Evolutionary conservation across 176 grass and related monocot species (phyloP).

Genomic region (Oryza glumipatula): DNA sequence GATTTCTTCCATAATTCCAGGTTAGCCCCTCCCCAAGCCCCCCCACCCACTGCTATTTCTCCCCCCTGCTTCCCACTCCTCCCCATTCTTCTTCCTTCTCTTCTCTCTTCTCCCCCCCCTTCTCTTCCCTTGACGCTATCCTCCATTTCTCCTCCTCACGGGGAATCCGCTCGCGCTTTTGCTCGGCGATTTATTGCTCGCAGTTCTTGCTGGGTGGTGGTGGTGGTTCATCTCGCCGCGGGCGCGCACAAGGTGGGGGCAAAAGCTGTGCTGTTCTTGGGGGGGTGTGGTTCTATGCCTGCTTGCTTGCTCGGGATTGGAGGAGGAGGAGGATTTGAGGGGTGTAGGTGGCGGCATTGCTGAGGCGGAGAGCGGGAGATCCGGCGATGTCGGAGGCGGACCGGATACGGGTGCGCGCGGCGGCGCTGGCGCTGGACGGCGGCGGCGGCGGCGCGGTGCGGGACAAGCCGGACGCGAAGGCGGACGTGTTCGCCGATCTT

Average conservation of each 20-base stretch:
- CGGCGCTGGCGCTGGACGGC: constrained; percentile 41
- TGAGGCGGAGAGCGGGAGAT: constrained; percentile 41
- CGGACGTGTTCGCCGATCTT: constrained; percentile 66
- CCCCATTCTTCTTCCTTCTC: constrained; percentile 32
- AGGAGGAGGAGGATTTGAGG: constrained; percentile 36
- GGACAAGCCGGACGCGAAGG: constrained; percentile 85
- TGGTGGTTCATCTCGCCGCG: constrained; percentile 7
- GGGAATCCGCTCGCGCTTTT: constrained; percentile 53
- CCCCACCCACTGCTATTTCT: constrained; percentile 45
- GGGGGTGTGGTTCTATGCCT: constrained; percentile 54
- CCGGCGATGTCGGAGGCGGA: constrained; percentile 51
- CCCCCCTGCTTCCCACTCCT: constrained; percentile 9
- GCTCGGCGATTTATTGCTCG: constrained; percentile 54
- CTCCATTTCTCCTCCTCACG: constrained; percentile 54
- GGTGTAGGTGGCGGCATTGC: constrained; percentile 41
- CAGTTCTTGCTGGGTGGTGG: constrained; percentile 40
- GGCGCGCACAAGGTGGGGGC: constrained; percentile 25
- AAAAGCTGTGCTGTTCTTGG: constrained; percentile 40
- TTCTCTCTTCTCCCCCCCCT: neutral
- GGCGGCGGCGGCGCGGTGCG: constrained; percentile 40
- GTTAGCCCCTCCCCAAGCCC: neutral
- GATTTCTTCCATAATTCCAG: neutral
- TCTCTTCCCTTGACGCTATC: constrained; percentile 29
- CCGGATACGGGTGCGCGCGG: constrained; percentile 41
- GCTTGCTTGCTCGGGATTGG: constrained; percentile 44